phyloP scores from a whole-genome alignment of 2,329 filamentous ascomycete species.

The Botrytis paeoniae region DNA sequence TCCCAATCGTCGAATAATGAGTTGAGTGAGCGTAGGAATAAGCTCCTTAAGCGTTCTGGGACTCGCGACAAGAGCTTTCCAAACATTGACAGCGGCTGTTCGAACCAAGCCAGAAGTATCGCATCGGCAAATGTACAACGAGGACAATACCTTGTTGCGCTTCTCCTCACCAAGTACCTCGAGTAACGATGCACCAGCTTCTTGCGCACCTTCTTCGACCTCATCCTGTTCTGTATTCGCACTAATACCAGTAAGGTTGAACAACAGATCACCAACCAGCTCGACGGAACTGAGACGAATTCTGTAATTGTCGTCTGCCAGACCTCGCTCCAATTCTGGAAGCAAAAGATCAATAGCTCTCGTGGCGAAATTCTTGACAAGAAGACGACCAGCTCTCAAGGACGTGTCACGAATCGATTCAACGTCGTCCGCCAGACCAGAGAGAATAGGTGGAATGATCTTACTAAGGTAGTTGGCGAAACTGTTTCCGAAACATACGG shows the following conservation, averaged over 20 bases:
- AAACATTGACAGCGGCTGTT: slow-evolving; percentile 84
- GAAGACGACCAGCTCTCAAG: slow-evolving; percentile 82
- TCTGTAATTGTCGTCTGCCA: slow-evolving; percentile 96
- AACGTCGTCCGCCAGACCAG: slow-evolving; percentile 90
- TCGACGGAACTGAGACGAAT: slow-evolving; percentile 98
- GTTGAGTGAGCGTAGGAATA: slow-evolving; percentile 88
- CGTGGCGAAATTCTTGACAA: slow-evolving; percentile 98
- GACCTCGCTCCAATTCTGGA: slow-evolving; percentile 89
- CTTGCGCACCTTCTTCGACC: slow-evolving; percentile 73
- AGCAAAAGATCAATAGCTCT: slow-evolving; percentile 91
- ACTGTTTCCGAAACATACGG: slow-evolving; percentile 97
- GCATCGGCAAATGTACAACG: slow-evolving; percentile 94
- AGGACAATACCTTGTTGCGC: slow-evolving; percentile 95
- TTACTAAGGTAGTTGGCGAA: slow-evolving; percentile 93
- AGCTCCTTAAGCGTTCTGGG: slow-evolving; percentile 92
- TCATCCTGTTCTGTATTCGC: slow-evolving; percentile 76
- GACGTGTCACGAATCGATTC: slow-evolving; percentile 98
- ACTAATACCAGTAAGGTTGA: slow-evolving; percentile 94
- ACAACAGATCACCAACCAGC: slow-evolving; percentile 91
- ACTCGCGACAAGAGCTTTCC: slow-evolving; percentile 93
- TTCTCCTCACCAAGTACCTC: slow-evolving; percentile 94
- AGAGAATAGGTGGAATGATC: slow-evolving; percentile 92
- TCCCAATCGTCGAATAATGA: slow-evolving; percentile 89
- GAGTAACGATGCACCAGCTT: slow-evolving; percentile 88
- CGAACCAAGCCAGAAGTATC: slow-evolving; percentile 93